phyloP scores from a whole-genome alignment of 257 asterid species.

The Gentiana macrophylla region DNA sequence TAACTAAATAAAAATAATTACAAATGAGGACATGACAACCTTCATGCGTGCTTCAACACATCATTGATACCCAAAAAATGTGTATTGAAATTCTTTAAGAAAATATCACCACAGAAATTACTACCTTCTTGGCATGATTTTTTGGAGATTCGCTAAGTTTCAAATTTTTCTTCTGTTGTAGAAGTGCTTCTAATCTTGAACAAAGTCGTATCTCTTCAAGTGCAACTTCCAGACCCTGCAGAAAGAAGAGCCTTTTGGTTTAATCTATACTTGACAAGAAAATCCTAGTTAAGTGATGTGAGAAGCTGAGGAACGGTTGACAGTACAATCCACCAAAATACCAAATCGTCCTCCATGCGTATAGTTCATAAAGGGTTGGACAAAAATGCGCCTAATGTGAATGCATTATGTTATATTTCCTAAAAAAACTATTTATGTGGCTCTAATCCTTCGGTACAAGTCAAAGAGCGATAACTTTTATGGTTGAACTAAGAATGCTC shows the following conservation, averaged over 20 bases:
- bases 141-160: constrained; percentile 29
- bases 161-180: constrained; percentile 42
- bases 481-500: no score
- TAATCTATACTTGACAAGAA: no score
- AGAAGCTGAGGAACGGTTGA: background rate
- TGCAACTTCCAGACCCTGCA: constrained; percentile 58
- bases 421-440: no score
- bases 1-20: no score
- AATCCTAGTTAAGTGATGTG: background rate
- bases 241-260: constrained; percentile 7
- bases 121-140: constrained; percentile 47
- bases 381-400: no score
- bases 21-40: no score
- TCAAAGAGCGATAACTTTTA: no score
- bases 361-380: no score
- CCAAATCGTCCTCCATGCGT: background rate
- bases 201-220: constrained; percentile 46
- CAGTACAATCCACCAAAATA: background rate
- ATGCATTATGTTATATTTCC: no score
- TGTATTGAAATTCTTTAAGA: background rate
- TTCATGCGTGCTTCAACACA: no score
- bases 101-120: constrained; percentile 9
- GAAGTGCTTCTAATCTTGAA: constrained; percentile 62
- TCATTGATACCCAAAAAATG: background rate
- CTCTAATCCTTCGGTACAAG: no score